A percentile compares a stretch with the other conserved stretches of the same genome.
Evolutionary conservation across 2,329 filamentous ascomycete species (phyloP).

Genomic region (Colletotrichum navitas): DNA sequence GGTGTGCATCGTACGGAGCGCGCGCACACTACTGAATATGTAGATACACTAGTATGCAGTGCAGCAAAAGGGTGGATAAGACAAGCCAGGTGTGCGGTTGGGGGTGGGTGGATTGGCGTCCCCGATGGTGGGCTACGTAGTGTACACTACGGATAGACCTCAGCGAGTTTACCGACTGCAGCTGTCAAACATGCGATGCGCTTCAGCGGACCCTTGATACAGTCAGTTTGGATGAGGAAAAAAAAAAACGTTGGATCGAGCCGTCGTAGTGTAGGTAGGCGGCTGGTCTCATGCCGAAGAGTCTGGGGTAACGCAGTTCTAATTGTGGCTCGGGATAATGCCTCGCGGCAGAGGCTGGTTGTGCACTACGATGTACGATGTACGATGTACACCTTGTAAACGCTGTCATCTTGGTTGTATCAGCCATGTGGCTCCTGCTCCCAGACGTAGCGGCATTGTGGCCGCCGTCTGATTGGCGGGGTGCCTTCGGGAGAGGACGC

Average conservation of each 20-base stretch:
- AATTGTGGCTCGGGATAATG: slow-evolving; percentile 1
- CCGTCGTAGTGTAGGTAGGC: not conserved
- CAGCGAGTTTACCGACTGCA: slow-evolving; percentile 6
- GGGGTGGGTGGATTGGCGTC: too few relatives aligned
- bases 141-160: not conserved
- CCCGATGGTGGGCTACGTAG: too few relatives aligned
- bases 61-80: slow-evolving; percentile 7
- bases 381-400: too few relatives aligned
- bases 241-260: not conserved
- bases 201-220: slow-evolving; percentile 12
- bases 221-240: not conserved
- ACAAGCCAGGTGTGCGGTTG: too few relatives aligned
- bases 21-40: not conserved
- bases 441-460: slow-evolving; percentile 2
- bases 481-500: slow-evolving; percentile 13
- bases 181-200: slow-evolving; percentile 5
- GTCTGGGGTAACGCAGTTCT: slow-evolving; percentile 11
- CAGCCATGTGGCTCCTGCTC: slow-evolving; percentile 31
- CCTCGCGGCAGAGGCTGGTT: slow-evolving; percentile 5
- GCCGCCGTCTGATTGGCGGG: slow-evolving; percentile 9
- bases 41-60: not conserved
- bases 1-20: not conserved
- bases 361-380: too few relatives aligned
- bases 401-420: too few relatives aligned
- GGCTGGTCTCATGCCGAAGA: not conserved